Conservation (phyloP, 192 early-diverging fungal genomes). For the Haplosporangium gracile region DNA sequence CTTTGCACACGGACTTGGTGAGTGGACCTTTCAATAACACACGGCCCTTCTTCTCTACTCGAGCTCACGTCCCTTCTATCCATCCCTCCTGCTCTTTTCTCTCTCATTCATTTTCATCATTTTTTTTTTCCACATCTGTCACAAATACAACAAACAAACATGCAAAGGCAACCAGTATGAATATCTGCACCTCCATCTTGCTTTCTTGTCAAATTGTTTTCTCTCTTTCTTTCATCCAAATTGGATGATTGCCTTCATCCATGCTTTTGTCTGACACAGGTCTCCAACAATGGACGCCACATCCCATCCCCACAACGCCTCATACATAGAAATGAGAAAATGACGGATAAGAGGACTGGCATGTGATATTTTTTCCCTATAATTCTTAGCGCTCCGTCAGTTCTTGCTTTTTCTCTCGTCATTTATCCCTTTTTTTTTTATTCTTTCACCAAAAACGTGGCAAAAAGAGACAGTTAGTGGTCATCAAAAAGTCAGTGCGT, state of each 20-base stretch:
- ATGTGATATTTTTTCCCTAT: not conserved
- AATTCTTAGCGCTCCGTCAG: not conserved
- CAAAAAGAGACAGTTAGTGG: not conserved
- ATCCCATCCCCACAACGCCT: too few relatives aligned
- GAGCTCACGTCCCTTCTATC: not conserved
- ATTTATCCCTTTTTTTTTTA: not conserved
- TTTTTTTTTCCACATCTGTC: not conserved
- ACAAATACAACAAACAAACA: not conserved
- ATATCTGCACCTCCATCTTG: not conserved
- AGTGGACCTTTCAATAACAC: not conserved
- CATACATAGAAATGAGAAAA: not conserved
- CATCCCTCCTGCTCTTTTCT: not conserved
- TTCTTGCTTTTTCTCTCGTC: too few relatives aligned
- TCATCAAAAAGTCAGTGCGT: conserved; percentile 5
- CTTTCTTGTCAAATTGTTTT: not conserved
- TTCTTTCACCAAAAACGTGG: not conserved
- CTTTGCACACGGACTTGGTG: not conserved
- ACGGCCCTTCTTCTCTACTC: not conserved
- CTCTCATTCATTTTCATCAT: not conserved
- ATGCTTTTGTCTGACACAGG: not conserved
- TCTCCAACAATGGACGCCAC: not conserved
- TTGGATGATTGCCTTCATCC: not conserved
- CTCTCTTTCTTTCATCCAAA: not conserved
- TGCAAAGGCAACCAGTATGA: too few relatives aligned
- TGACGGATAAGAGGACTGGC: not conserved